Percentiles rank a stretch among this genome's conserved stretches.
Evolutionary conservation across 2,329 filamentous ascomycete genomes (phyloP).

Genomic region (Ampelomyces quisqualis): DNA sequence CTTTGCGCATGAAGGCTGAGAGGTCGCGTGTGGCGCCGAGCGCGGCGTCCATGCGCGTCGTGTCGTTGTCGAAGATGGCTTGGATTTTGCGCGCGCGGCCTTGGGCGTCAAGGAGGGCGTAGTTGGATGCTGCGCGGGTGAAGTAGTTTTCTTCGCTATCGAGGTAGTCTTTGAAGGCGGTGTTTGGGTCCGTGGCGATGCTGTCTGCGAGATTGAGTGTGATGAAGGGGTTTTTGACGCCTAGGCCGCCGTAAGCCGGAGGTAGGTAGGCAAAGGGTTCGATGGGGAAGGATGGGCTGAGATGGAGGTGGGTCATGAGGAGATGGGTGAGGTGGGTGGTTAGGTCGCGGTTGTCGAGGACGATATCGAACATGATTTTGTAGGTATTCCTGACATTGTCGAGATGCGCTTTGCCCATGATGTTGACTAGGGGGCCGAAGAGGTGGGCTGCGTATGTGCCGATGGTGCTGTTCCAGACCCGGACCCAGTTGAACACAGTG

Average conservation of each 20-base stretch:
- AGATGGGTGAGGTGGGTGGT: conserved; percentile 23
- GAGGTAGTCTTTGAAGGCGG: conserved; percentile 12
- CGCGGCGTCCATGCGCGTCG: conserved; percentile 7
- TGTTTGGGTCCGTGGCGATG: conserved; percentile 9
- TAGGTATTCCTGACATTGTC: conserved; percentile 25
- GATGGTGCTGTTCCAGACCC: conserved; percentile 28
- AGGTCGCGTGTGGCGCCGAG: conserved; percentile 10
- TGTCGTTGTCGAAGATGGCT: conserved; percentile 17
- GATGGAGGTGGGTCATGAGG: conserved; percentile 10
- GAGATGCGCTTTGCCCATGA: conserved; percentile 29
- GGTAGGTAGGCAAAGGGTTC: conserved; percentile 35
- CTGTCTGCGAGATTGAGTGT: conserved; percentile 21
- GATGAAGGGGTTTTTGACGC: conserved; percentile 32
- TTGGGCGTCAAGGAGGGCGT: conserved; percentile 10
- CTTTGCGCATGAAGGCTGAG: conserved; percentile 13
- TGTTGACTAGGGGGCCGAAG: conserved; percentile 30
- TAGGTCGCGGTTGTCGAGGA: conserved; percentile 22
- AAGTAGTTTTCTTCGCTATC: conserved; percentile 24
- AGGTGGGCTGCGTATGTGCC: conserved; percentile 28
- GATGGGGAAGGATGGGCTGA: conserved; percentile 9
- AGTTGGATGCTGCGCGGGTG: conserved; percentile 12
- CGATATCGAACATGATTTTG: conserved; percentile 23
- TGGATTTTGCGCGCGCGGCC: conserved; percentile 13
- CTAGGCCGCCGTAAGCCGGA: conserved; percentile 29
- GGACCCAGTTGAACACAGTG: conserved; percentile 30